Evolutionary conservation across 2,329 filamentous ascomycete species (phyloP).

Genomic region (Pseudocercospora cruenta): DNA sequence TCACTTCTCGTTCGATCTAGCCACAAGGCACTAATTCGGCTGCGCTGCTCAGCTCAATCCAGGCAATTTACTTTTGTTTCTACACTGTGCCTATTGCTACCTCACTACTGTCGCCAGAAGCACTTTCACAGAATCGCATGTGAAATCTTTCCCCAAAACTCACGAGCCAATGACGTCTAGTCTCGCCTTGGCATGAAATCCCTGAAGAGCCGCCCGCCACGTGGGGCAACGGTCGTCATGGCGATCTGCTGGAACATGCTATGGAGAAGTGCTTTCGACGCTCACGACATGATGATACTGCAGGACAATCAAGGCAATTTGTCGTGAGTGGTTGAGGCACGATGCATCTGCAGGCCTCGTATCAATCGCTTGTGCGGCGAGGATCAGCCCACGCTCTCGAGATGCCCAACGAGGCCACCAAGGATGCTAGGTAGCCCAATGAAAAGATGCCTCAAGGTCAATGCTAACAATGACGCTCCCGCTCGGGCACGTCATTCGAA

Average conservation of each 20-base stretch:
- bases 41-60: no score
- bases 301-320: neutral
- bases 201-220: neutral
- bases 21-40: no score
- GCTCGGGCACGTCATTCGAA: neutral
- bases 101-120: no score
- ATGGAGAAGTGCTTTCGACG: neutral
- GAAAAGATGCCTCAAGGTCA: neutral
- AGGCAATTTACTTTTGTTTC: no score
- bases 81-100: no score
- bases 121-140: no score
- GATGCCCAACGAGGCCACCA: neutral
- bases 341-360: no score
- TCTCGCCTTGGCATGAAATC: neutral
- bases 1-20: no score
- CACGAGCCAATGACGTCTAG: neutral
- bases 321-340: neutral
- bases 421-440: neutral
- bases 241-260: constrained; percentile 3
- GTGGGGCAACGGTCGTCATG: constrained; percentile 3
- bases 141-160: no score
- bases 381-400: constrained; percentile 2
- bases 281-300: neutral
- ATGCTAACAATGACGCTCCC: neutral
- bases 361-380: neutral